Evolutionary conservation across 306 rosid species (phyloP), one percentile per base, ranked within the genome.

Genomic region (Vigna reflexopilosa): DNA sequence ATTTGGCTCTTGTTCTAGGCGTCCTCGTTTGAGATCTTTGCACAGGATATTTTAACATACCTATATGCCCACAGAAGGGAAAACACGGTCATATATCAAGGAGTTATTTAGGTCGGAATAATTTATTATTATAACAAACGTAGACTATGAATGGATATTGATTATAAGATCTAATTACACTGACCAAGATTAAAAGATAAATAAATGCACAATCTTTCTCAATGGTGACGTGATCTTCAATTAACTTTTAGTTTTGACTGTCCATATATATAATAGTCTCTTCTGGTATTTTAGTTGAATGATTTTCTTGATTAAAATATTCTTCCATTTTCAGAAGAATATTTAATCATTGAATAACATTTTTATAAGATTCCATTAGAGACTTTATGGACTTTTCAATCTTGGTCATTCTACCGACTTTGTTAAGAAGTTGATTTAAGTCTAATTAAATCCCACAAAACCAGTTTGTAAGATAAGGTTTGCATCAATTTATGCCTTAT

Each of bases 371-470:
- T 20, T 62, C 44, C 38, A 22, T 51, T 38, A 12, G 83, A 80
- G 10, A 44, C 32, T 62, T 62, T 73, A 65, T 45, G 50, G 67
- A 50, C 22, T 58, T 78, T 66, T 67, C 57, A 38, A 9, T 67
- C 47, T 51, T 11, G 52, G 42, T 67, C 76, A 81, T 59, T 50
- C 30, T 68, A 66, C 1, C 0, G 22, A 20, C 22, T 20, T 20
- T 20, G 22, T 20, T 20, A 20, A 20, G 22, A 20, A 20, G 22
- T 20, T 20, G 22, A 20, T 20, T 20, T 20, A 20, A 20, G 22
- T 1, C 1, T 20, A 20, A 20, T 20, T 20, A 20, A 20, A 20
- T 20, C 22, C 22, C 22, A 20, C 22, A 20, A 20, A 20, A 20
- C 1, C 22, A 20, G 22, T 20, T 20, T 20, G 22, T 20, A 20